Evolutionary conservation across 2,329 filamentous ascomycete species (phyloP), one percentile per base, ranked within the genome.

Genomic region (Cytospora mali): DNA sequence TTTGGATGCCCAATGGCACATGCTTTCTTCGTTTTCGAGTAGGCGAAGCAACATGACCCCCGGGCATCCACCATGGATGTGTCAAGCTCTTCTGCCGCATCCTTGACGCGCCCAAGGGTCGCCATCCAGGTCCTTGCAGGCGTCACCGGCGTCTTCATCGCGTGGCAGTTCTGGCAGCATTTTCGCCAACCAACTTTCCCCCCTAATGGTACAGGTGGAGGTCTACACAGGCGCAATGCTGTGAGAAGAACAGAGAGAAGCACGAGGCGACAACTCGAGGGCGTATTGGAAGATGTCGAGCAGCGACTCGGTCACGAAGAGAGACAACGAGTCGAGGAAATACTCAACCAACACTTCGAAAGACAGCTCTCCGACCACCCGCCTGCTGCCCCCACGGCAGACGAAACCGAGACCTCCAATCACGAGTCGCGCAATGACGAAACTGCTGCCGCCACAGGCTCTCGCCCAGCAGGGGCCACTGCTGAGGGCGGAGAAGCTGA

Each of bases 141-240:
- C 52, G 72, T 85, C 52, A 83, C 84, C 1, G 83, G 84, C 50
- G 80, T 79, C 13, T 86, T 83, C 55, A 75, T 84, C 60, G 80
- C 82, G 62, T 90, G 86, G 71, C 82, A 85, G 62, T 75, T 86
- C 68, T 89, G 87, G 72, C 71, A 71, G 69, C 62, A 74, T 73
- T 51, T 69, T 69, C 68, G 65, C 42, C 42, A 67, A 61, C 61
- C 70, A 69, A 63, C 70, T 66, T 69, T 69, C 66, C 10, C 58
- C 28, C 35, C 50, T 27, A 29, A 18, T 55, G 39, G 6, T 13
- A 10, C 28, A 11, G 75, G 73, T n/a, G 67, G 71, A 33, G 72
- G 74, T 16, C 76, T 91, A 31, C 88, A 85, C 68, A 80, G 89
- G 66, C 88, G 88, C 71, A 91, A 90, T 73, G 88, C 89, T 13